Percentiles rank a stretch among this genome's conserved stretches.
These are phyloP conservation scores for Saccharomyces hybrid DNA, from an alignment of 1,139 yeast species.

Conservation along the genomic window DNA sequence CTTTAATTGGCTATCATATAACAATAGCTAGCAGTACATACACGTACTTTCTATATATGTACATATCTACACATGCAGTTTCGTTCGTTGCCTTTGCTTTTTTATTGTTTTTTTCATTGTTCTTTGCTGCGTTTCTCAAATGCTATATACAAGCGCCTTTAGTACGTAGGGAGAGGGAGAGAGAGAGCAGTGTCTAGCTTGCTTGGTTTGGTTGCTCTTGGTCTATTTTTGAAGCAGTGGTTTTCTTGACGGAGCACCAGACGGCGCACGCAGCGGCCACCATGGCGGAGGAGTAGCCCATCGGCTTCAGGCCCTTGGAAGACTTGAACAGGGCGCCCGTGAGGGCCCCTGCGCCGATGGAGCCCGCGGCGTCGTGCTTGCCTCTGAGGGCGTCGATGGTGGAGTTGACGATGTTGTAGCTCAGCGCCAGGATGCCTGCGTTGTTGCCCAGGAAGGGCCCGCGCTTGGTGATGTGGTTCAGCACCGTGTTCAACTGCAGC, in stretches of 20 bases:
- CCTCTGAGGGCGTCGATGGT: constrained; percentile 75
- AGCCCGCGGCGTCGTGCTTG: constrained; percentile 77
- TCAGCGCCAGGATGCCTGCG: constrained; percentile 87
- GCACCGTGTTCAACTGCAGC: constrained; percentile 76
- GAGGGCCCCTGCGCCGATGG: constrained; percentile 81
- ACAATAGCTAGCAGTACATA: background rate
- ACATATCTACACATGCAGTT: background rate
- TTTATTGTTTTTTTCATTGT: background rate
- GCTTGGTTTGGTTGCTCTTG: background rate
- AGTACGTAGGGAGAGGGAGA: background rate
- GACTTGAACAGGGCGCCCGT: constrained; percentile 90
- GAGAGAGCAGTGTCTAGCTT: background rate
- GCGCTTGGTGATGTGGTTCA: constrained; percentile 87
- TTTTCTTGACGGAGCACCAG: constrained; percentile 77
- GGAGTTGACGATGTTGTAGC: constrained; percentile 79
- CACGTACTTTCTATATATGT: background rate
- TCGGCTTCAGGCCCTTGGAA: constrained; percentile 76
- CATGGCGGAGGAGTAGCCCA: constrained; percentile 78
- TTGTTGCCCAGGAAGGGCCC: constrained; percentile 94
- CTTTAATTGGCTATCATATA: background rate
- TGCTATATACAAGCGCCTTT: background rate
- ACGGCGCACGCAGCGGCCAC: constrained; percentile 86
- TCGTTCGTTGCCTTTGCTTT: background rate
- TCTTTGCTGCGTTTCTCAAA: background rate
- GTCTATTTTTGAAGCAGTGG: constrained; percentile 13